phyloP scores from a whole-genome alignment of 305 asterid genomes.

The Fraxinus albicans region DNA sequence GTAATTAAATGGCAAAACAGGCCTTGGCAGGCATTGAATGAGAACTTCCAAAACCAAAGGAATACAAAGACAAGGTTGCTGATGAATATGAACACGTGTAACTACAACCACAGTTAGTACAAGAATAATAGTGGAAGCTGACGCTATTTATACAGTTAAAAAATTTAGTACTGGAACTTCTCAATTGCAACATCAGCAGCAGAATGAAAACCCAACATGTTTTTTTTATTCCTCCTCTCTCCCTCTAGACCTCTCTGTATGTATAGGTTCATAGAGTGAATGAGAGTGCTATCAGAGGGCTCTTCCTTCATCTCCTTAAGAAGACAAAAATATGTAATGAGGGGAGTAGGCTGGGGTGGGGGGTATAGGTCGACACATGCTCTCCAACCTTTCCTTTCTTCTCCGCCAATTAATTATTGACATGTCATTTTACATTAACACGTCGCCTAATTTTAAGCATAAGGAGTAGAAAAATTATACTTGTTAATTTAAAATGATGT shows the following conservation, averaged over 20 bases:
- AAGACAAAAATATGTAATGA: constrained; percentile 14
- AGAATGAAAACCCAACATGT: constrained; percentile 16
- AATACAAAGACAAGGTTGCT: constrained; percentile 39
- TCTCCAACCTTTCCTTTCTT: too few species aligned
- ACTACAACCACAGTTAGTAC: neutral
- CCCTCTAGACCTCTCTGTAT: neutral
- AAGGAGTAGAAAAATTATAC: too few species aligned
- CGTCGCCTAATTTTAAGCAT: too few species aligned
- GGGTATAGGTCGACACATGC: too few species aligned
- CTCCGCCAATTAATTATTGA: too few species aligned
- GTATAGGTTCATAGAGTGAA: constrained; percentile 16
- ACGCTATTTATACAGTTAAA: constrained; percentile 27
- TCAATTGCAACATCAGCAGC: constrained; percentile 30
- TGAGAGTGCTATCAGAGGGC: neutral
- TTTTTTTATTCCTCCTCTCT: constrained; percentile 2
- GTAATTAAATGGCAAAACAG: constrained; percentile 21
- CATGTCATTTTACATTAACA: too few species aligned
- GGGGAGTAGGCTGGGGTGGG: neutral
- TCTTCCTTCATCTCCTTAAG: neutral
- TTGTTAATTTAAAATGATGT: too few species aligned
- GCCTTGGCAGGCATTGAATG: constrained; percentile 25
- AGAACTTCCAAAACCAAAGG: constrained; percentile 48
- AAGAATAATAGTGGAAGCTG: constrained; percentile 45
- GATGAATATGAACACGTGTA: constrained; percentile 39
- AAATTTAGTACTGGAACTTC: constrained; percentile 34